Evolutionary conservation across 768 basidiomycete genomes (phyloP), one percentile per base, ranked within the genome.

Genomic region (Panus rudis): DNA sequence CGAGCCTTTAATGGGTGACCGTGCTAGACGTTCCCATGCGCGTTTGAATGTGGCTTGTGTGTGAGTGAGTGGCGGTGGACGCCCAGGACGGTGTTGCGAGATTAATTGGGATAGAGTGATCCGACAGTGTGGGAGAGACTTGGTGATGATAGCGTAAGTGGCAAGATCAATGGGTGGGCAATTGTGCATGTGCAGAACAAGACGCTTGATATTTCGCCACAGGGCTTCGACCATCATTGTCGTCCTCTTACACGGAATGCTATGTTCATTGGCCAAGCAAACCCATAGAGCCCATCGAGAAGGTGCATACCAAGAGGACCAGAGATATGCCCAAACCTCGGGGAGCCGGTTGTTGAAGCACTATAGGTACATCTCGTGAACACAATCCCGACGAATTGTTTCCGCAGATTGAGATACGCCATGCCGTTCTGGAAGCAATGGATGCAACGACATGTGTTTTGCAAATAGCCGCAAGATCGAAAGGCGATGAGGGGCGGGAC

Each of bases 331-430:
- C 58, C 56, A 61, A 20, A 55, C 55, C 37, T 61, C 53, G 3
- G 46, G 31, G 6, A 61, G 53, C 26, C 49, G 39, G 27, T 58
- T 46, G 19, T 32, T 12, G 23, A 45, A 47, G 33, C 58, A 61
- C 37, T 49, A 56, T 16, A 50, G 46, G 50, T 60, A 61, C 43
- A 69, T 66, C 28, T 67, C 63, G 3, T 45, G 31, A 0, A 67
- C 65, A 3, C 60, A 54, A 24, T 54, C 43, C 0, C 35, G 7
- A 1, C 50, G 47, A n/a, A 65, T 65, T 20, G 59, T 41, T n/a
- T 45, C 46, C 8, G 54, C 44, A 6, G 45, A 45, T 4, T 40
- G 45, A 7, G 20, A 1, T 31, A 34, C 16, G 2, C 52, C 54
- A 34, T 51, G 38, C 1, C 50, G 46, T 24, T 58, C 56, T 4